These are phyloP conservation scores for Martensiomyces pterosporus DNA, from an alignment of 192 early-diverging fungal genomes.

Conservation along the genomic window DNA sequence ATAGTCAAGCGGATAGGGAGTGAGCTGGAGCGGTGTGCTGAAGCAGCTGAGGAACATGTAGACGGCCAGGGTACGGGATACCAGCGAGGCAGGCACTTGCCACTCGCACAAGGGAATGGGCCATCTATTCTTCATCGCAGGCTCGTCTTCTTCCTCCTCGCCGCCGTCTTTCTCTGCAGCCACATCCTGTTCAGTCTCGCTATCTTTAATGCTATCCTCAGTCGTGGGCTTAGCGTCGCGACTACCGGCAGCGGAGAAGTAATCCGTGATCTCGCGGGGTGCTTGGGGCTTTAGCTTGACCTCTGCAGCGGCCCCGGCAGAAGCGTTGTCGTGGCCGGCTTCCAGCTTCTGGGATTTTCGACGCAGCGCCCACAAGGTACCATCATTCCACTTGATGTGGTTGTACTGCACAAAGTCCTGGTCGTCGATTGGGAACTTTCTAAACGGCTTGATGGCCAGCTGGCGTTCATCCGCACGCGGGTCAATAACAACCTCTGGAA, in stretches of 20 bases:
- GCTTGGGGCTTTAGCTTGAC: too few relatives aligned
- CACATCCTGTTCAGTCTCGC: background rate
- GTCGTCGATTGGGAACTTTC: conserved; percentile 85
- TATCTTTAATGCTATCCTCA: background rate
- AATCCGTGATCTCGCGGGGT: conserved; percentile 38
- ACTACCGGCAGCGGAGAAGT: conserved; percentile 15
- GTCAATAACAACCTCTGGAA: conserved; percentile 29
- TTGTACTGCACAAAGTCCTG: conserved; percentile 57
- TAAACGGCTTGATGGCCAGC: conserved; percentile 21
- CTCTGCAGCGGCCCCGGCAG: too few relatives aligned
- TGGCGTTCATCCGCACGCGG: conserved; percentile 40
- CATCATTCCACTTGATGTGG: conserved; percentile 34
- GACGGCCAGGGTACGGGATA: conserved; percentile 24
- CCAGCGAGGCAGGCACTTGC: conserved; percentile 26
- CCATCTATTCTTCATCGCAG: conserved; percentile 20
- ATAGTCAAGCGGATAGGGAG: conserved; percentile 72
- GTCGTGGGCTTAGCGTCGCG: too few relatives aligned
- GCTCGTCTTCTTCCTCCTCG: conserved; percentile 14
- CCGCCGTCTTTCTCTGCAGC: conserved; percentile 1
- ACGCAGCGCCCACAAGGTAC: conserved; percentile 23
- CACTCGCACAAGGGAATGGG: conserved; percentile 31
- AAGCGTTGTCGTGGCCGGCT: conserved; percentile 3
- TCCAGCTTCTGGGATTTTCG: conserved; percentile 17
- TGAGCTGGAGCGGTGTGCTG: conserved; percentile 61
- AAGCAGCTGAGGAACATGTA: conserved; percentile 48